phyloP scores from a whole-genome alignment of 2,329 filamentous ascomycete species.

The Botrytis galanthina region DNA sequence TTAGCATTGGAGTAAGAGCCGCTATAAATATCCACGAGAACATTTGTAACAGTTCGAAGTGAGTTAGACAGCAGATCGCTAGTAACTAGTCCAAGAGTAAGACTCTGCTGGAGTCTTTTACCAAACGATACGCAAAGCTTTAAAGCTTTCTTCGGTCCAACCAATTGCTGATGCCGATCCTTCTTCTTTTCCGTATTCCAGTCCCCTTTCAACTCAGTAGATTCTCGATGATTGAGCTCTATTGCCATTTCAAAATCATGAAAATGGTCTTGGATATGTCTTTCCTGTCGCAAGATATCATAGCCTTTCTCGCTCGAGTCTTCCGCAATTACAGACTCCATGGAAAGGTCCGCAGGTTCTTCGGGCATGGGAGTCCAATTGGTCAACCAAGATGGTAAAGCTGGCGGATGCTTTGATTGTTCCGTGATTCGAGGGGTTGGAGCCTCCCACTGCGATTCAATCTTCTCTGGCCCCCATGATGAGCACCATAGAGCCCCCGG shows the following conservation, averaged over 20 bases:
- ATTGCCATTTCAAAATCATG: conserved; percentile 25
- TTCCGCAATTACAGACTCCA: not conserved
- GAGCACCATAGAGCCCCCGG: conserved; percentile 28
- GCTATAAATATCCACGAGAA: conserved; percentile 19
- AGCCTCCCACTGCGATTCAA: conserved; percentile 37
- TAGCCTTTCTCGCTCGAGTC: not conserved
- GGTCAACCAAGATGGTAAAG: conserved; percentile 30
- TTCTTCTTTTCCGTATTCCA: not conserved
- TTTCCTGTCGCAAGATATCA: not conserved
- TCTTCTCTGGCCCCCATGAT: conserved; percentile 30
- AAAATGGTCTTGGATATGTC: conserved; percentile 20
- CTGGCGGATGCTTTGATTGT: not conserved
- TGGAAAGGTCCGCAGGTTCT: not conserved
- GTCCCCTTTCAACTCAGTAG: not conserved
- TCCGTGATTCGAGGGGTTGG: conserved; percentile 28
- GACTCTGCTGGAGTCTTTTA: conserved; percentile 27
- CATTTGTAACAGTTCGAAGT: conserved; percentile 22
- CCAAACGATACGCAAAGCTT: conserved; percentile 28
- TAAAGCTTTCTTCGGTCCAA: not conserved
- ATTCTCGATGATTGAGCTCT: not conserved
- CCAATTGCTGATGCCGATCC: too few species aligned
- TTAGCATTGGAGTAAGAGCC: not conserved
- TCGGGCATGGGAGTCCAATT: conserved; percentile 22
- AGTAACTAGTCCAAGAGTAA: conserved; percentile 30
- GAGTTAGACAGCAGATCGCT: conserved; percentile 21